Conservation (phyloP, 192 early-diverging fungal genomes). For the Endogone sp. region DNA sequence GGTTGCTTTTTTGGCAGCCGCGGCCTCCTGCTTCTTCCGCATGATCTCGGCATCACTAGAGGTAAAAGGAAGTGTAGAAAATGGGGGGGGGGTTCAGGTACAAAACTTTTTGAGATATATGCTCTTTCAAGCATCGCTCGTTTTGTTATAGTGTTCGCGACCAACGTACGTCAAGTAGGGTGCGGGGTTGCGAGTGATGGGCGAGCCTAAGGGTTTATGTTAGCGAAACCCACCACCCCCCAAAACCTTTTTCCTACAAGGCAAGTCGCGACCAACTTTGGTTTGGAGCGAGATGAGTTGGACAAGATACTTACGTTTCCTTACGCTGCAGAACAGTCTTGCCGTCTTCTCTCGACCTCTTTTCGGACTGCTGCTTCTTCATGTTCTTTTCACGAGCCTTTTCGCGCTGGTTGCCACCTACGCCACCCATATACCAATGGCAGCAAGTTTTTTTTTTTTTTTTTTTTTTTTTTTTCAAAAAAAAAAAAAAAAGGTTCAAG, state of each 20-base stretch:
- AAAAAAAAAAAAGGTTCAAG: too few species aligned
- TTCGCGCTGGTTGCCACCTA: constrained; percentile 53
- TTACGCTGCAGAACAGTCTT: constrained; percentile 34
- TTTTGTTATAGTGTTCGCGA: background rate
- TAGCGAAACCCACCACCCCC: too few species aligned
- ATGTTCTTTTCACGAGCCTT: constrained; percentile 40
- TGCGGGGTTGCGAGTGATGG: background rate
- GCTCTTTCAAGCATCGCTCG: background rate
- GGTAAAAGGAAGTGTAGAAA: background rate
- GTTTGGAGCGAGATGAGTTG: too few species aligned
- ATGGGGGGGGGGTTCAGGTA: background rate
- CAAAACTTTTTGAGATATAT: background rate
- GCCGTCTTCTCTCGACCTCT: constrained; percentile 17
- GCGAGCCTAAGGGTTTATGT: background rate
- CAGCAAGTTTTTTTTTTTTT: too few species aligned
- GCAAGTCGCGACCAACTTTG: too few species aligned
- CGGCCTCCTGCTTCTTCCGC: constrained; percentile 44
- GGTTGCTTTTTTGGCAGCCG: constrained; percentile 22
- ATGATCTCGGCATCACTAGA: constrained; percentile 48
- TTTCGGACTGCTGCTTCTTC: constrained; percentile 35
- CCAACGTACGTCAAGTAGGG: background rate
- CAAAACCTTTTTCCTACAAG: too few species aligned
- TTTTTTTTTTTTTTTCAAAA: too few species aligned
- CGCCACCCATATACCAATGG: too few species aligned
- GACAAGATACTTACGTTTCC: constrained; percentile 30